phyloP scores from a whole-genome alignment of 1,284 basidiomycete genomes.

The Gymnopus androsaceus region DNA sequence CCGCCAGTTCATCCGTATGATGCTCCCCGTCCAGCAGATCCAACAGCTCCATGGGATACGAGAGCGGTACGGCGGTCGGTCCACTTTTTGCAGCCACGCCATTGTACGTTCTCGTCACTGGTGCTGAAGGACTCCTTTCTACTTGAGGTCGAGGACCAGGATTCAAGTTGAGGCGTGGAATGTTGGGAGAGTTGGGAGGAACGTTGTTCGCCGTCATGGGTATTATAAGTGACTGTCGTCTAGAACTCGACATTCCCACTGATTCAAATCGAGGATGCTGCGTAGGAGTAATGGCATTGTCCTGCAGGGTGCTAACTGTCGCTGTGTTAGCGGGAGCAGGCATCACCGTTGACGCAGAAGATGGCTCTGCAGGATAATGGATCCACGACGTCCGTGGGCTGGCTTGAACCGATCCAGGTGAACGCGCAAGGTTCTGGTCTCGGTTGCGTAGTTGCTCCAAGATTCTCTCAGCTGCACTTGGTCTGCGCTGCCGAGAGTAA shows the following conservation, averaged over 20 bases:
- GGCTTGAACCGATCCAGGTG: constrained; percentile 21
- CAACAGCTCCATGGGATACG: constrained; percentile 61
- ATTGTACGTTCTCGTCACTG: constrained; percentile 25
- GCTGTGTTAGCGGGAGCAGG: constrained; percentile 16
- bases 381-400: constrained; percentile 46
- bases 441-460: constrained; percentile 57
- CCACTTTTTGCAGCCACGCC: constrained; percentile 27
- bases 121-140: constrained; percentile 42
- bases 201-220: constrained; percentile 4
- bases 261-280: constrained; percentile 25
- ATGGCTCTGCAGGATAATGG: constrained; percentile 29
- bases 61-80: constrained; percentile 18
- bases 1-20: constrained; percentile 89
- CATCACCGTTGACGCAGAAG: constrained; percentile 7
- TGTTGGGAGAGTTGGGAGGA: constrained; percentile 13
- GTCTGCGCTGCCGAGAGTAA: constrained; percentile 42
- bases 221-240: constrained; percentile 37
- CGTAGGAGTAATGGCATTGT: constrained; percentile 13
- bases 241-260: constrained; percentile 19
- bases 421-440: constrained; percentile 39
- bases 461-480: constrained; percentile 60
- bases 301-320: constrained; percentile 23
- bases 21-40: constrained; percentile 82
- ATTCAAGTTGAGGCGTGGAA: constrained; percentile 7
- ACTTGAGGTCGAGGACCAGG: constrained; percentile 44